Base-by-base conservation (phyloP, 495 filamentous ascomycete genomes). In the Neurospora sp. region DNA sequence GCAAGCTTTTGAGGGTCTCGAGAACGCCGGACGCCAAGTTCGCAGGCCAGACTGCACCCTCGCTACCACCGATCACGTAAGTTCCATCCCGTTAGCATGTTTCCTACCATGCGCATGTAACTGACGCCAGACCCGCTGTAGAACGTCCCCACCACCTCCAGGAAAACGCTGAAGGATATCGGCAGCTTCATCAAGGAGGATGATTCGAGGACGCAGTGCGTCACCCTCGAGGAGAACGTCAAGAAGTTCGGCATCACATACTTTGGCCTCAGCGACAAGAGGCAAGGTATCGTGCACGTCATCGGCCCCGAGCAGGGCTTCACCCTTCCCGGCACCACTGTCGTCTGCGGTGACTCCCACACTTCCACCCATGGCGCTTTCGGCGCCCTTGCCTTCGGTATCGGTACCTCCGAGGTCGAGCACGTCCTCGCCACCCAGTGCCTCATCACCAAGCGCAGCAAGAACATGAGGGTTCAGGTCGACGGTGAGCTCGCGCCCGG, bases 241-340 rank as follows among this genome's bases (percentile, higher is more conserved):
- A 96, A 97, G 83, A 92, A 93, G 71, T 98, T 98, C 76, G 94
- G 92, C 75, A 87, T 99, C 78, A 98, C 96, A 79, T 99, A 98
- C 83, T 99, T 99, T 77, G 96, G 96, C 70, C 90, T 99, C 73
- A 94, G 90, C 48, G 96, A 98, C 82, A 97, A 97, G 86, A 89
- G 96, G 39, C 96, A 99, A 85, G 96, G 96, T 76, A 99, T 99
- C 79, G 96, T 99, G 53, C 96, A 99, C 82, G 92, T 99, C 78
- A 97, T 99, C 76, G 96, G 96, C n/a, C 96, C 96, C 48, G 96
- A 99, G 86, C 96, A 99, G 82, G 96, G 96, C 74, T 99, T 99
- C 86, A 99, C 96, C 44, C 91, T 99, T 20, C 96, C 96, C 10
- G 96, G 94, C 72, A 98, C 96, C 42, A 99, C 96, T 20, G 92